A percentile compares a stretch with the other conserved stretches of the same genome.
Evolutionary conservation across 2,329 filamentous ascomycete genomes (phyloP).

Genomic region (Fusarium longipes): DNA sequence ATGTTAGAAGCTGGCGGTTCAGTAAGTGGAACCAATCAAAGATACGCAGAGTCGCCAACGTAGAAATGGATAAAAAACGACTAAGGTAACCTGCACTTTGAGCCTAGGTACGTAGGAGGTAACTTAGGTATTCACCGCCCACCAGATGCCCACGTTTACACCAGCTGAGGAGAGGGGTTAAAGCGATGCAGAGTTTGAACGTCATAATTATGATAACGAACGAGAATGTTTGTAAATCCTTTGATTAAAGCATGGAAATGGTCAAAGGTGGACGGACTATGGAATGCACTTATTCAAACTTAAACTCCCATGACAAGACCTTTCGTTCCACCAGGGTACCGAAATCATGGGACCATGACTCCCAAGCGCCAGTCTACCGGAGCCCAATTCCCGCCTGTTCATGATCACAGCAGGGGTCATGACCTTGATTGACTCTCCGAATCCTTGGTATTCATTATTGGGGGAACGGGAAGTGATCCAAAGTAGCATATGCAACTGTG

Average conservation of each 20-base stretch:
- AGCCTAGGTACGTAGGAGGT: conserved; percentile 1
- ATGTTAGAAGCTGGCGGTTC: conserved; percentile 38
- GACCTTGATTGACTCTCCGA: conserved; percentile 13
- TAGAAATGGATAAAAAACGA: conserved; percentile 37
- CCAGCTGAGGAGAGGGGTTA: conserved; percentile 39
- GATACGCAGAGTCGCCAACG: conserved; percentile 30
- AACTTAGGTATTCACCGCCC: conserved; percentile 38
- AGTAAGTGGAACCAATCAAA: conserved; percentile 45
- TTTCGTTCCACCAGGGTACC: conserved; percentile 17
- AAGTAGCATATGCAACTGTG: conserved; percentile 10
- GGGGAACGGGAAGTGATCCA: conserved; percentile 18
- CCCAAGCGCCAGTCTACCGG: conserved; percentile 4
- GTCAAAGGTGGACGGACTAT: not conserved
- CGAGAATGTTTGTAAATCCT: not conserved
- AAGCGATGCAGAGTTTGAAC: conserved; percentile 2
- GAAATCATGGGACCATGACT: conserved; percentile 4
- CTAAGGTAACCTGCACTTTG: conserved; percentile 35
- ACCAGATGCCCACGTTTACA: conserved; percentile 24
- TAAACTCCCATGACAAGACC: not conserved
- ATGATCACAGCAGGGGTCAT: conserved; percentile 26
- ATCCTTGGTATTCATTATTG: conserved; percentile 7
- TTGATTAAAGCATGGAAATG: not conserved
- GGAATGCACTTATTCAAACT: not conserved
- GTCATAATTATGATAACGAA: conserved; percentile 11
- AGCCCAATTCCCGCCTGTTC: conserved; percentile 1